Conservation (phyloP, 164 flowering plant genomes). For the Vitis cinerea region DNA sequence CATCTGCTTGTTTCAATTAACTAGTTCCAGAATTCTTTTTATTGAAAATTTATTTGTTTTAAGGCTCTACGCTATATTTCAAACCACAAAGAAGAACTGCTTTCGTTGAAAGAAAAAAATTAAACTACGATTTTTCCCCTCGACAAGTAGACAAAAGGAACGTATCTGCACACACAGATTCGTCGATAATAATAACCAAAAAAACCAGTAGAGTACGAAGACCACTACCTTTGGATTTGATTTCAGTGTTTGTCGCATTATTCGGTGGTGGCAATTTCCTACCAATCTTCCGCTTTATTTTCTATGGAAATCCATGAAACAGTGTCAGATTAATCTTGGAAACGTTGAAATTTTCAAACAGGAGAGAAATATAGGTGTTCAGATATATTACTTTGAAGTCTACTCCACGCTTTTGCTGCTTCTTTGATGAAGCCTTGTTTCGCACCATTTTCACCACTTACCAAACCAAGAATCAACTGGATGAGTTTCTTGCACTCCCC, state of each 20-base stretch:
- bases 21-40: no score
- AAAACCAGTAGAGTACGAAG: neutral
- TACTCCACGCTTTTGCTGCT: slow-evolving; percentile 49
- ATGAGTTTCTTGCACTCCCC: no score
- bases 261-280: slow-evolving; percentile 85
- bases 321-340: neutral
- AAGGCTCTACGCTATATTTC: no score
- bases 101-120: no score
- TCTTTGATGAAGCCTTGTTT: slow-evolving; percentile 28
- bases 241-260: slow-evolving; percentile 78
- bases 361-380: no score
- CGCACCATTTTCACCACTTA: slow-evolving; percentile 21
- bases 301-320: slow-evolving; percentile 34
- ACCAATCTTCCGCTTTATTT: slow-evolving; percentile 88
- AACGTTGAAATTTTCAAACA: neutral
- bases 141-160: neutral
- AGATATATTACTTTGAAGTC: slow-evolving; percentile 61
- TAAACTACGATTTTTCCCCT: no score
- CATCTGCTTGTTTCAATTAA: no score
- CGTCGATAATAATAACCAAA: neutral
- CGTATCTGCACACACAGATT: neutral
- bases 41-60: no score
- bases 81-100: no score
- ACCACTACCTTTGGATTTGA: slow-evolving; percentile 72
- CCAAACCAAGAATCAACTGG: no score